Evolutionary conservation across 1,284 basidiomycete species (phyloP), one percentile per base, ranked within the genome.

Genomic region (Pterulicium gracile): DNA sequence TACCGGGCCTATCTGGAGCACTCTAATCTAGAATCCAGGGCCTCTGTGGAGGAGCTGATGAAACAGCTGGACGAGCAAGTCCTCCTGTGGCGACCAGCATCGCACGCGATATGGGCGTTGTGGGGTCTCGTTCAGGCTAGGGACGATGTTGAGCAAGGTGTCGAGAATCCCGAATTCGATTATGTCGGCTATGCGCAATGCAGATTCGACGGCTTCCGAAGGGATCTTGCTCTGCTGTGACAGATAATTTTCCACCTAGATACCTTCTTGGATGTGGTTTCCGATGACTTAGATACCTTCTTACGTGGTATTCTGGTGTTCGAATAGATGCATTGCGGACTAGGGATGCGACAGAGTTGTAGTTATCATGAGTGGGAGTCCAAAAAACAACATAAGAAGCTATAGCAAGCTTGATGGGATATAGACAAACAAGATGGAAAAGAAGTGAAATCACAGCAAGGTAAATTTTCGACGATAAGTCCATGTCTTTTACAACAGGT

Each of bases 121-220:
- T 97, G 93, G 93, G 91, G 88, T 2, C 70, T 96, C 50, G 79
- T 96, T 7, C 90, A 94, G 61, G 90, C 88, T 2, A 79, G 80
- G 53, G 90, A 93, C 56, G 79, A 87, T 56, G 58, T 94, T 12
- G 76, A 81, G 55, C 73, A 63, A n/a, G 64, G 72, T 36, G 69
- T 73, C 18, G 59, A 60, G 24, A 69, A 77, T 51, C 73, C 73
- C 12, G 88, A 88, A 54, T 90, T 90, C 58, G 81, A 90, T 61
- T 89, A 90, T 60, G 63, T 89, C 50, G 72, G 68, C 13, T 89
- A 89, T 58, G 75, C 87, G 13, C 65, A 64, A 49, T 75, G 75
- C 58, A 73, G 86, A 35, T 73, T 87, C 68, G 64, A 69, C 10
- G 66, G 66, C 4, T 87, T 87, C 64, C 72, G 76, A 50, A 63